phyloP scores from a whole-genome alignment of 495 filamentous ascomycete genomes.

The Trichoderma virens region DNA sequence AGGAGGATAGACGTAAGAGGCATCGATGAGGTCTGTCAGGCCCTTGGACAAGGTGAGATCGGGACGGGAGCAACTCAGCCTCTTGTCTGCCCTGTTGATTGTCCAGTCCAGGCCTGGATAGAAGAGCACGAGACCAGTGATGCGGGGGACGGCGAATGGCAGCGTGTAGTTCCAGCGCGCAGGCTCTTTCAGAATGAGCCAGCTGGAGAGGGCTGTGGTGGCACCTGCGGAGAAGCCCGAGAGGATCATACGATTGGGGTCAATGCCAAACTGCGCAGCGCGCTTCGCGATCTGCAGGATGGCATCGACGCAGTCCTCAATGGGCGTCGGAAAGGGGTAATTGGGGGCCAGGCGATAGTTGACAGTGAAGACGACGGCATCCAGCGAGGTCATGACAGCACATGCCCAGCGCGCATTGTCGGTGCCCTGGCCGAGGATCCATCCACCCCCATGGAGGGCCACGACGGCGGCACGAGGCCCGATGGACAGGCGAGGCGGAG shows the following conservation, averaged over 20 bases:
- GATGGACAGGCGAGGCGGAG: slow-evolving; percentile 11
- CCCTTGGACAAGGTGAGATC: slow-evolving; percentile 65
- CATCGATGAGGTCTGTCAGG: slow-evolving; percentile 82
- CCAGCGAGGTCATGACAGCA: slow-evolving; percentile 39
- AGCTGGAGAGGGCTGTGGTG: slow-evolving; percentile 76
- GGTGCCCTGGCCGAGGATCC: slow-evolving; percentile 60
- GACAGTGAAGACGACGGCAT: slow-evolving; percentile 59
- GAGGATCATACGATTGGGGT: slow-evolving; percentile 49
- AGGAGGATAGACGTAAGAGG: slow-evolving; percentile 60
- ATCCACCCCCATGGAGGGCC: slow-evolving; percentile 75
- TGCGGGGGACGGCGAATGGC: slow-evolving; percentile 24
- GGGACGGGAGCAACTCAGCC: slow-evolving; percentile 50
- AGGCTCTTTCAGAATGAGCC: slow-evolving; percentile 47
- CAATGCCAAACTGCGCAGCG: slow-evolving; percentile 41
- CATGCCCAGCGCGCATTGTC: slow-evolving; percentile 67
- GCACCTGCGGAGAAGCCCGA: slow-evolving; percentile 85
- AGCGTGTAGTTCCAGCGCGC: slow-evolving; percentile 3
- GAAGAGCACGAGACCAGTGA: slow-evolving; percentile 53
- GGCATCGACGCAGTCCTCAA: slow-evolving; percentile 69
- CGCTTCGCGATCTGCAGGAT: slow-evolving; percentile 56
- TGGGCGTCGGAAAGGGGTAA: slow-evolving; percentile 65
- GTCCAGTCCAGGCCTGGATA: slow-evolving; percentile 86
- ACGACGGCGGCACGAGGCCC: slow-evolving; percentile 36
- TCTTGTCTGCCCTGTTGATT: slow-evolving; percentile 62
- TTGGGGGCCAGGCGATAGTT: slow-evolving; percentile 75